Conservation (phyloP, 2,329 filamentous ascomycete genomes). For the Emmonsiellopsis sp. region DNA sequence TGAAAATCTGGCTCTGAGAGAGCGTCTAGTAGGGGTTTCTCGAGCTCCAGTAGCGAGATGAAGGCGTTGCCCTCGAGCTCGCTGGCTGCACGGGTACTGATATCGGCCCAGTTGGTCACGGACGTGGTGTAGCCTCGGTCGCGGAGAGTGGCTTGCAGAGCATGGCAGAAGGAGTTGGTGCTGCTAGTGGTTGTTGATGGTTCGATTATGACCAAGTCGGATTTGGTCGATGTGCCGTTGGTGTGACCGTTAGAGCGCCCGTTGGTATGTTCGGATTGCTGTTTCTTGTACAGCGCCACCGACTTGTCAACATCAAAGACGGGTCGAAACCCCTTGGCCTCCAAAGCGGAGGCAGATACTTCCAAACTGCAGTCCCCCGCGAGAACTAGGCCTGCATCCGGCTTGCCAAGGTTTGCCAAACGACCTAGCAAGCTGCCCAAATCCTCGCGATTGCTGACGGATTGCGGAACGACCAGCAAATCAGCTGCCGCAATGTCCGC, state of each 20-base stretch:
- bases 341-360: neutral
- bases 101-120: neutral
- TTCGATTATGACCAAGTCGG: neutral
- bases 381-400: neutral
- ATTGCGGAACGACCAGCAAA: constrained; percentile 2
- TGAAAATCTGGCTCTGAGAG: neutral
- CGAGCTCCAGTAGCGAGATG: constrained; percentile 1
- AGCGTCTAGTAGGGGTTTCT: neutral
- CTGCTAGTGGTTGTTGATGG: neutral
- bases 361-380: neutral
- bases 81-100: neutral
- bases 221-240: neutral
- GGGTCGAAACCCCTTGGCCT: neutral
- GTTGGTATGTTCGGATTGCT: constrained; percentile 1
- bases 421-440: neutral
- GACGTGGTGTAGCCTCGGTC: neutral
- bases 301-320: neutral
- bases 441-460: neutral
- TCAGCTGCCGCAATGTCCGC: neutral
- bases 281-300: neutral
- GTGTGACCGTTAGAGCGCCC: neutral
- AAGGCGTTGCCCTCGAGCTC: constrained; percentile 1
- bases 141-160: neutral
- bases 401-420: neutral
- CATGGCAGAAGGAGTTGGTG: neutral